Evolutionary conservation across 2,329 filamentous ascomycete genomes (phyloP).

Genomic region (Sporothrix mexicana): DNA sequence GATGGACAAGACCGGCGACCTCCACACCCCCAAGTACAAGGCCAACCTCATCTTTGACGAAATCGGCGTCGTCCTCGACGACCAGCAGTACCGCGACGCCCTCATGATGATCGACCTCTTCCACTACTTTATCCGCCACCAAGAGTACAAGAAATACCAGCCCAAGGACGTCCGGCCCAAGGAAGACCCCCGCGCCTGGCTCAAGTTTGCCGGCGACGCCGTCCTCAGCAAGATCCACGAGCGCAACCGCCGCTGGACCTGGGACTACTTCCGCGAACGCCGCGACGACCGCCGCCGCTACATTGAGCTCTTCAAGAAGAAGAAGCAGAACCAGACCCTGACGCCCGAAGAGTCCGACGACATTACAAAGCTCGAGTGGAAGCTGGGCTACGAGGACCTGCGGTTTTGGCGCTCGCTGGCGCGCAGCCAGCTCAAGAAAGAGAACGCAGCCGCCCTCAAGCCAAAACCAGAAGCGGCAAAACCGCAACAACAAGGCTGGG

Average conservation of each 20-base stretch:
- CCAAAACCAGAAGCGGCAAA: slow-evolving; percentile 63
- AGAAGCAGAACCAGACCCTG: slow-evolving; percentile 75
- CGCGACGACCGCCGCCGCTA: slow-evolving; percentile 88
- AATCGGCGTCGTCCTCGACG: slow-evolving; percentile 95
- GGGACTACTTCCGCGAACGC: slow-evolving; percentile 92
- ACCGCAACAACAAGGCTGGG: slow-evolving; percentile 79
- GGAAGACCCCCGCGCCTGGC: slow-evolving; percentile 90
- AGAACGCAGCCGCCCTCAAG: slow-evolving; percentile 88
- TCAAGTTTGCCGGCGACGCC: slow-evolving; percentile 87
- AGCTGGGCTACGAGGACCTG: slow-evolving; percentile 90
- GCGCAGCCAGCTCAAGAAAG: slow-evolving; percentile 91
- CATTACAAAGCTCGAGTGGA: slow-evolving; percentile 78
- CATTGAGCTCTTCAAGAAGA: slow-evolving; percentile 95
- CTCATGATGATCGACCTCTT: slow-evolving; percentile 98
- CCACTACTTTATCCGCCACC: slow-evolving; percentile 96
- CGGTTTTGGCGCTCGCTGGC: slow-evolving; percentile 96
- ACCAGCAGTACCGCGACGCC: slow-evolving; percentile 95
- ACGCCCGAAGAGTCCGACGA: slow-evolving; percentile 73
- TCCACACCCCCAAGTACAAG: slow-evolving; percentile 83
- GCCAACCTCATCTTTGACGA: slow-evolving; percentile 93
- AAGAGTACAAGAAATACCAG: slow-evolving; percentile 93
- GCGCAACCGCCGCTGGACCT: slow-evolving; percentile 89
- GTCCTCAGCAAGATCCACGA: slow-evolving; percentile 95
- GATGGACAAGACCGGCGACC: slow-evolving; percentile 87
- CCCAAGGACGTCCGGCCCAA: slow-evolving; percentile 81